phyloP scores from a whole-genome alignment of 306 rosid genomes.

The Castanea crenata region DNA sequence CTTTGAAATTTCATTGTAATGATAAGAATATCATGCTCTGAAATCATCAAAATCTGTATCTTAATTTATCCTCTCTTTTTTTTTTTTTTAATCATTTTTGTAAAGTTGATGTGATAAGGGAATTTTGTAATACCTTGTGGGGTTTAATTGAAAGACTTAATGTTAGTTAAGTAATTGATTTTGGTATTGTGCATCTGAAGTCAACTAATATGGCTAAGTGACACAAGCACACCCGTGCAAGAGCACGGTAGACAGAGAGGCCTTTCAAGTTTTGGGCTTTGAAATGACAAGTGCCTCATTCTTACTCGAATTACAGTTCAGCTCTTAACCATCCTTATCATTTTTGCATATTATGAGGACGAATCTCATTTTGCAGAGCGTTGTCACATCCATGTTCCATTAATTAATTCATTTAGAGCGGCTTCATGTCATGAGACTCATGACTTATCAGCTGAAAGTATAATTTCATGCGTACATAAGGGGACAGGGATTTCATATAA shows the following conservation, averaged over 20 bases:
- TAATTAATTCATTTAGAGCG: too few species aligned
- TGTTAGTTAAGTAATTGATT: background rate
- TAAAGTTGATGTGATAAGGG: slow-evolving; percentile 2
- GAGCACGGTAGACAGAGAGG: background rate
- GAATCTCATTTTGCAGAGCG: background rate
- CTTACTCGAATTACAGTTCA: background rate
- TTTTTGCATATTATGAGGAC: background rate
- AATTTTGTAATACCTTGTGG: background rate
- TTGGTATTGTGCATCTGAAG: background rate
- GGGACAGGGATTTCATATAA: too few species aligned
- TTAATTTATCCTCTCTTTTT: background rate
- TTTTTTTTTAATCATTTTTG: background rate
- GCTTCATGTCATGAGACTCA: too few species aligned
- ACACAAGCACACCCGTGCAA: background rate
- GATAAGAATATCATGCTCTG: slow-evolving; percentile 29
- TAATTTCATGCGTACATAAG: too few species aligned
- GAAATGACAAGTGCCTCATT: background rate
- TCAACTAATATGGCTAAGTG: background rate
- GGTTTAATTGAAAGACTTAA: background rate
- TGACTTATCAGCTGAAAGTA: too few species aligned
- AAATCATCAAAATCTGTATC: slow-evolving; percentile 28
- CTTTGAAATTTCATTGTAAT: background rate
- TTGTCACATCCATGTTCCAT: background rate
- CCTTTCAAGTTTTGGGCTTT: background rate
- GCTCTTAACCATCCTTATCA: background rate